Conservation (phyloP, 2,329 filamentous ascomycete species). For the Fusarium sterilihyphosum region DNA sequence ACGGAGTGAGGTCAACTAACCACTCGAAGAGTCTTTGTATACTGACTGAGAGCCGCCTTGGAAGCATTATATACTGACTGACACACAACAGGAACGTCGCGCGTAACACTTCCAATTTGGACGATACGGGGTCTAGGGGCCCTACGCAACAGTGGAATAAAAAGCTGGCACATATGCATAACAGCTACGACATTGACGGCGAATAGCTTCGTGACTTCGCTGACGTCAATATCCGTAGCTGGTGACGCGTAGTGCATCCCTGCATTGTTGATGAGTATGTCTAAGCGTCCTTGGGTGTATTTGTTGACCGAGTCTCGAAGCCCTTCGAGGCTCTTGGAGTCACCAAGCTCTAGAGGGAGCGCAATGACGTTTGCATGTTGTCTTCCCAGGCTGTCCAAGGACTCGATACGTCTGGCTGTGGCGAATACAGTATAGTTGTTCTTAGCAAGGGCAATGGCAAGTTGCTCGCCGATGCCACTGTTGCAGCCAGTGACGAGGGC, state of each 20-base stretch:
- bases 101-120: not conserved
- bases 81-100: not conserved
- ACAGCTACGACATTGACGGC: not conserved
- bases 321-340: accelerated
- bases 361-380: not conserved
- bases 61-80: not conserved
- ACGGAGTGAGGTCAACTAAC: not conserved
- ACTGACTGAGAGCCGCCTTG: not conserved
- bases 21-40: not conserved
- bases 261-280: not conserved
- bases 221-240: not conserved
- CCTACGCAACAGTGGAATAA: accelerated
- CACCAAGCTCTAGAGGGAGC: not conserved
- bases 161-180: not conserved
- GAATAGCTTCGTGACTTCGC: not conserved
- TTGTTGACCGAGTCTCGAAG: not conserved
- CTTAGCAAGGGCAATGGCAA: not conserved
- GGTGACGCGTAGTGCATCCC: not conserved
- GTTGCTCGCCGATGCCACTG: not conserved
- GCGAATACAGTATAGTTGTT: not conserved
- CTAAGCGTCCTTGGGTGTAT: not conserved
- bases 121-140: not conserved
- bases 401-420: not conserved
- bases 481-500: not conserved
- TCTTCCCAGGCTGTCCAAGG: accelerated